Base-by-base conservation (phyloP, 2,329 filamentous ascomycete genomes). In the Cercospora zeina region DNA sequence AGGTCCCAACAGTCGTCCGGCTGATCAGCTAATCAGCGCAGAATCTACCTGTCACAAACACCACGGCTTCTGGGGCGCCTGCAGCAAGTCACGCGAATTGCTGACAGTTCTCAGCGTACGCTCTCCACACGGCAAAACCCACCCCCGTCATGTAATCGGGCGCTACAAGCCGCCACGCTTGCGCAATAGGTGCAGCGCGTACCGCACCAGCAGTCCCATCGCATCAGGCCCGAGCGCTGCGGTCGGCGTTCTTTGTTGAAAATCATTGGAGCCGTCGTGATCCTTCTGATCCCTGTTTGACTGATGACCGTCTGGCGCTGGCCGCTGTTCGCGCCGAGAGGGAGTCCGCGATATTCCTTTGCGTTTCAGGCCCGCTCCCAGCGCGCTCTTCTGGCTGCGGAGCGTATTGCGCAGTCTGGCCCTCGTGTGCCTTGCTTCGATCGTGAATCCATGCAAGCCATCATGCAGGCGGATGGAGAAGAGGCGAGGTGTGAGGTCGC, bases 41-140 rank as follows among this genome's bases (percentile, higher is more conserved):
- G 57, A 66, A 63, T 61, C 54, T 61, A 72, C 68, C 68, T 68
- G 68, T 72, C 69, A 72, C 71, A 72, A 72, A 72, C 60, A 30
- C 37, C 54, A 64, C 68, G 65, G 68, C 58, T 59, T 54, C 34
- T 60, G 59, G 61, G 54, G 64, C 67, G 64, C 60, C 61, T 65
- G 66, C 64, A 68, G 68, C 58, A 58, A 65, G 69, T 70, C 70
- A 71, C 68, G 69, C 69, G 70, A 70, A 71, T 65, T 59, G 69
- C 64, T 70, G 70, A 71, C 69, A 71, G 67, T 66, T 71, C n/a
- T n/a, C 62, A 58, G 49, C 33, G 59, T 62, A 16, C 39, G 63
- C 65, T 54, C 62, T 57, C 31, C 57, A 53, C 53, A 60, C n/a
- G n/a, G 33, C 50, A 36, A 21, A 30, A 24, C 16, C 16, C 24